phyloP scores from a whole-genome alignment of 495 filamentous ascomycete species.

The Hyaloscypha hepaticicola region DNA sequence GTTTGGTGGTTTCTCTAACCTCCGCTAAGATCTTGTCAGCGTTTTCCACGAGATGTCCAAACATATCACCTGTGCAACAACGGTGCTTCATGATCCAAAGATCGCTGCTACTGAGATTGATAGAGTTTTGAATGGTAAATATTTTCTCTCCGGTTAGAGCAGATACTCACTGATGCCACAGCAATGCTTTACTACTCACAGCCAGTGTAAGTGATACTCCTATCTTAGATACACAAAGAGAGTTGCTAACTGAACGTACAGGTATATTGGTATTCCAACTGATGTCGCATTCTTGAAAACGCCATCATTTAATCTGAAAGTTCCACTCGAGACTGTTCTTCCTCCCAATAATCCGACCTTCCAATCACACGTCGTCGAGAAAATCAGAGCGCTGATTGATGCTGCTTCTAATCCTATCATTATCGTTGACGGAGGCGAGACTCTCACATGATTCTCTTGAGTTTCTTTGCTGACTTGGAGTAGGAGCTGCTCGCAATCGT shows the following conservation, averaged over 20 bases:
- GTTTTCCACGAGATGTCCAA: constrained; percentile 41
- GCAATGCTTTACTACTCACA: constrained; percentile 33
- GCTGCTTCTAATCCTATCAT: constrained; percentile 34
- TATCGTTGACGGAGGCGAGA: constrained; percentile 33
- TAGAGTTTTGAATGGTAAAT: constrained; percentile 37
- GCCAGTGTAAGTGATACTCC: constrained; percentile 27
- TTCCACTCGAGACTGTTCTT: constrained; percentile 1
- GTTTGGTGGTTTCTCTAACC: constrained; percentile 32
- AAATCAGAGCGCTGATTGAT: constrained; percentile 32
- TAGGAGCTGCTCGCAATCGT: constrained; percentile 30
- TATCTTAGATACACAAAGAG: background rate
- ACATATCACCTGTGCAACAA: constrained; percentile 38
- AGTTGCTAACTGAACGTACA: background rate
- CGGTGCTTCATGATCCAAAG: constrained; percentile 35
- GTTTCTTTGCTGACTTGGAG: background rate
- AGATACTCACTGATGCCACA: background rate
- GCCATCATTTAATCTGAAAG: background rate
- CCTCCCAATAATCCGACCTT: constrained; percentile 8
- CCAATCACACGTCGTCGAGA: constrained; percentile 28
- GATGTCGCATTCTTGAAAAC: constrained; percentile 5
- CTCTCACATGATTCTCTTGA: background rate
- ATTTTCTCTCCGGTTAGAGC: background rate
- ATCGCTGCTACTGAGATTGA: constrained; percentile 43
- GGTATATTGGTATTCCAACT: constrained; percentile 9
- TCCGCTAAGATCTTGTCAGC: constrained; percentile 23